Conservation (phyloP, 192 early-diverging fungal species). For the Coemansia sp. region DNA sequence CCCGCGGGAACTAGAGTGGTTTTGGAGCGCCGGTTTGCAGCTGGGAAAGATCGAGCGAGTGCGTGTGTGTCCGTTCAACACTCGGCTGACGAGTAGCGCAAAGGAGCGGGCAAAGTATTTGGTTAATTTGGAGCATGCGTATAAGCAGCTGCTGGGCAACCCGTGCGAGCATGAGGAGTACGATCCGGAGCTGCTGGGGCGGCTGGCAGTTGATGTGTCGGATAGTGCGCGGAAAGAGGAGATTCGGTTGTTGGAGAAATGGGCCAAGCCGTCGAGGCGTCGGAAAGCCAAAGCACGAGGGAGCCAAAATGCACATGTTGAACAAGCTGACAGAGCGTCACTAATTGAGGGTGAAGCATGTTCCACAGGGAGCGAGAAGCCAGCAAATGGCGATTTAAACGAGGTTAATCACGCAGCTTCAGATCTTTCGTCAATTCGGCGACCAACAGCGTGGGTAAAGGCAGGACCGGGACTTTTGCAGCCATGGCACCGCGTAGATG, state of each 20-base stretch:
- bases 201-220: slow-evolving; percentile 22
- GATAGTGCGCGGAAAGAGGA: slow-evolving; percentile 27
- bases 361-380: background rate
- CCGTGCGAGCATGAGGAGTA: slow-evolving; percentile 66
- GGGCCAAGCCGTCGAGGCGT: slow-evolving; percentile 31
- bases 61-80: slow-evolving; percentile 62
- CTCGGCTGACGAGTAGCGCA: slow-evolving; percentile 57
- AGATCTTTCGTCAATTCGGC: background rate
- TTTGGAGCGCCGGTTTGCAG: slow-evolving; percentile 60
- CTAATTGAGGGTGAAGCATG: background rate
- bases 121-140: slow-evolving; percentile 59
- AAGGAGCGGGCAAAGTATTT: slow-evolving; percentile 59
- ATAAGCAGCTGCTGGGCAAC: slow-evolving; percentile 65
- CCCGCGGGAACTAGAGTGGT: slow-evolving; percentile 65
- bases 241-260: slow-evolving; percentile 22
- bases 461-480: slow-evolving; percentile 44
- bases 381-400: background rate
- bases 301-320: background rate
- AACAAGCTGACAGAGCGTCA: background rate
- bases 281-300: background rate
- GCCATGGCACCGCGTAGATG: slow-evolving; percentile 65
- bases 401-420: background rate
- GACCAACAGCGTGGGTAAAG: slow-evolving; percentile 32
- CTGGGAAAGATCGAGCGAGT: slow-evolving; percentile 67
- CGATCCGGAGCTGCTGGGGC: slow-evolving; percentile 51